Base-by-base conservation (phyloP, 352 stramenopile genomes). In the Globisporangium viniferum region DNA sequence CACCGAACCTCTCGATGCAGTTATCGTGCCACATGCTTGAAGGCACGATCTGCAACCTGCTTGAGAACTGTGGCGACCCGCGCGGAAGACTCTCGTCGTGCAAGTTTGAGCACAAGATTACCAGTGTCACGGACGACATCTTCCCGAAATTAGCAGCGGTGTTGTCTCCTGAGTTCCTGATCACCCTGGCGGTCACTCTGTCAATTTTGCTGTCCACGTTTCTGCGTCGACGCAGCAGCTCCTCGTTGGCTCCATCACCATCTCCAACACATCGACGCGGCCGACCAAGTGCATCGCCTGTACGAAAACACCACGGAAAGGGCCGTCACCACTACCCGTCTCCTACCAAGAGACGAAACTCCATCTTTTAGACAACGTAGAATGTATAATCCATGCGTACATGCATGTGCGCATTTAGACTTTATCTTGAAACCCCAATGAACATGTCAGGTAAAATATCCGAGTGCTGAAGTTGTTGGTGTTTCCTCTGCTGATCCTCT, bases 11-110 rank as follows among this genome's bases (percentile, higher is more conserved):
- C 39, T 95, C 90, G 53, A 94, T 96, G 82, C 90, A 96, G 60
- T 74, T 96, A 18, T 95, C 86, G 14, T 97, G 90, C 67, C 90
- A 97, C 75, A 96, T 97, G 89, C 86, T 96, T n/a, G 89, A 96
- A 81, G 84, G 88, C 58, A 94, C 88, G 24, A 66, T 96, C 35
- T 95, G 87, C 71, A 96, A 95, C 62, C 67, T 94, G 35, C 67
- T 96, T 0, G 81, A 94, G 57, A 84, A 96, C 65, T 93, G 86
- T 63, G 85, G 86, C 18, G 86, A 91, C 67, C 58, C 74, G 5
- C 73, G 79, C 33, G 62, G 74, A 8, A 81, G 81, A 0, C 88
- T 95, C 65, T 84, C 88, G 0, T 83, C 77, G 22, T 95, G 88
- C 60, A 68, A 74, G 1, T 95, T 96, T 36, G 74, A 92, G 67